Conservation (phyloP, 805 yeast species). For the Candida stauntonica region DNA sequence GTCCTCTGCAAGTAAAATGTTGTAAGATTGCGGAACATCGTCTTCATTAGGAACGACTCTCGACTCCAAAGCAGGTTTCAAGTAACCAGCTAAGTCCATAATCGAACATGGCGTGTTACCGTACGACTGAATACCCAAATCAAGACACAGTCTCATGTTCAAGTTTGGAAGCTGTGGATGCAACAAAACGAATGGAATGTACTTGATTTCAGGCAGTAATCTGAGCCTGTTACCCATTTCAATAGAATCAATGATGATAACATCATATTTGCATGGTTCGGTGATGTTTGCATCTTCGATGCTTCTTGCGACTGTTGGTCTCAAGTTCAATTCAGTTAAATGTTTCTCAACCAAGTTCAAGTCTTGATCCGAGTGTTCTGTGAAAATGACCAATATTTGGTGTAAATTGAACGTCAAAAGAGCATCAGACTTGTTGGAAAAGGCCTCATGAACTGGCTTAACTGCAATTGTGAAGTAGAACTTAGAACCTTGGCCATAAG, state of each 20-base stretch:
- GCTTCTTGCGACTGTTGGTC: conserved; percentile 51
- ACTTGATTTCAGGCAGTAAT: conserved; percentile 69
- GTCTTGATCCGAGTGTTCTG: conserved; percentile 51
- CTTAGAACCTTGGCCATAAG: conserved; percentile 78
- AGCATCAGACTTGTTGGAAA: conserved; percentile 60
- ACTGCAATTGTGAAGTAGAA: conserved; percentile 79
- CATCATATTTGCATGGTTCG: conserved; percentile 60
- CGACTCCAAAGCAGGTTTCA: conserved; percentile 81
- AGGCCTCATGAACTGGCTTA: conserved; percentile 60
- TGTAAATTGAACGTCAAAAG: conserved; percentile 70
- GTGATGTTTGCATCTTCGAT: conserved; percentile 47
- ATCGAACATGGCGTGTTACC: conserved; percentile 86
- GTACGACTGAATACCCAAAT: conserved; percentile 80
- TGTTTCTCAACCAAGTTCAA: conserved; percentile 45
- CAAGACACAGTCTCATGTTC: conserved; percentile 77
- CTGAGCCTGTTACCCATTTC: conserved; percentile 70
- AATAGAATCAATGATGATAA: conserved; percentile 79
- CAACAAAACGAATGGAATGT: conserved; percentile 76
- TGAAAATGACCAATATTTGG: conserved; percentile 64
- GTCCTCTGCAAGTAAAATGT: conserved; percentile 79
- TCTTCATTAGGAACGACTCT: conserved; percentile 75
- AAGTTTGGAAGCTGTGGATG: conserved; percentile 73
- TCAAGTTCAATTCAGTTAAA: conserved; percentile 51
- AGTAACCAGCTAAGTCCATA: conserved; percentile 74
- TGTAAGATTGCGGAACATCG: conserved; percentile 72